phyloP scores from a whole-genome alignment of 2,329 filamentous ascomycete species.

The Mariannaea elegans region DNA sequence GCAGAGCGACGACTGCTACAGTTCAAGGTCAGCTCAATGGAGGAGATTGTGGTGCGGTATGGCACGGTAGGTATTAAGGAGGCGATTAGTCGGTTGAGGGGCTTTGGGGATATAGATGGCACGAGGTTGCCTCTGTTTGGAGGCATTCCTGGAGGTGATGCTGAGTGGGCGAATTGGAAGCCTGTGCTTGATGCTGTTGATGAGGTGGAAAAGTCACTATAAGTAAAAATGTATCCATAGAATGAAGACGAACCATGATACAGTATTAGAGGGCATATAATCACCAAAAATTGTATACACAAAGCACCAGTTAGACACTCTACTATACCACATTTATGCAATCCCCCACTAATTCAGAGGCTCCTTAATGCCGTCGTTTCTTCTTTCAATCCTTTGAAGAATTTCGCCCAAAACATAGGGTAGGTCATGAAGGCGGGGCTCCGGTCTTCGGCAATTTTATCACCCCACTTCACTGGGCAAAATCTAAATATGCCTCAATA shows the following conservation, averaged over 20 bases:
- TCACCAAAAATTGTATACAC: too few species aligned
- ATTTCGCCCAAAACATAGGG: too few species aligned
- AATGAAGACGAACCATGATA: too few species aligned
- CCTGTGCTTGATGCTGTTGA: conserved; percentile 53
- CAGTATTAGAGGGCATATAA: too few species aligned
- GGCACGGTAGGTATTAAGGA: conserved; percentile 74
- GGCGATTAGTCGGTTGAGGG: conserved; percentile 65
- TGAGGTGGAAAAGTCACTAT: conserved; percentile 50
- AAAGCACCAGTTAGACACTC: not conserved
- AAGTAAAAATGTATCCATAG: not conserved
- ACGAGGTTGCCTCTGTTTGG: conserved; percentile 67
- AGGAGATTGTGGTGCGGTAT: conserved; percentile 68
- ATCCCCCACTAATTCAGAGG: too few species aligned
- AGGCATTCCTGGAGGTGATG: conserved; percentile 65
- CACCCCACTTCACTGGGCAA: not conserved
- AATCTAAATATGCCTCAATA: not conserved
- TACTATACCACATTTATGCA: not conserved
- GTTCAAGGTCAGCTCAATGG: conserved; percentile 67
- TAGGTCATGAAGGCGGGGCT: too few species aligned
- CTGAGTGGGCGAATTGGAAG: conserved; percentile 65
- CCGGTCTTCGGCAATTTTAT: not conserved
- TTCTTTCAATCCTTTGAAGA: too few species aligned
- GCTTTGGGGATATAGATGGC: conserved; percentile 67
- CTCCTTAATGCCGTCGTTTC: too few species aligned
- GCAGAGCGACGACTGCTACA: conserved; percentile 64